Conservation (phyloP, 495 filamentous ascomycete genomes). For the Penicillium lagena region DNA sequence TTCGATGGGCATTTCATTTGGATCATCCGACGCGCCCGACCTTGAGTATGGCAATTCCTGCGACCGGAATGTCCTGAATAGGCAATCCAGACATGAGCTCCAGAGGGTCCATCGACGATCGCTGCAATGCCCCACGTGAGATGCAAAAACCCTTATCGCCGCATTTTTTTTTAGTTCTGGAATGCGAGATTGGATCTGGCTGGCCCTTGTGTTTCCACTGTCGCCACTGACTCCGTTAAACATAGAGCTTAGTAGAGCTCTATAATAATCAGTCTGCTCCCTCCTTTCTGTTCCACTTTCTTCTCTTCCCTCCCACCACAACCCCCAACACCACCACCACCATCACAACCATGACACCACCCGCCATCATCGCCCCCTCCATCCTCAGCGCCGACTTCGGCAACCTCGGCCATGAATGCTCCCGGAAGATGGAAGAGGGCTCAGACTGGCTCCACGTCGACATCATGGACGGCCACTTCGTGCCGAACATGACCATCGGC, state of each 20-base stretch:
- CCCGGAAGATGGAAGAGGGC: constrained; percentile 69
- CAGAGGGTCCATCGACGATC: too few relatives aligned
- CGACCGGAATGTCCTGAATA: too few relatives aligned
- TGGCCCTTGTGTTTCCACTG: neutral
- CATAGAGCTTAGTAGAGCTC: too few relatives aligned
- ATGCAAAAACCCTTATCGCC: neutral
- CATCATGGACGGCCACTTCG: constrained; percentile 96
- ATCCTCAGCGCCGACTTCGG: constrained; percentile 96
- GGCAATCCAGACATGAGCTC: too few relatives aligned
- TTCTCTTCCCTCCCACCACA: neutral
- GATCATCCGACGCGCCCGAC: too few relatives aligned
- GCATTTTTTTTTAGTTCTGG: constrained; percentile 1
- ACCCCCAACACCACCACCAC: neutral
- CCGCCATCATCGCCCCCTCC: constrained; percentile 92
- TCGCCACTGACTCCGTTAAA: too few relatives aligned
- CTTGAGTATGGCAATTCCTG: too few relatives aligned
- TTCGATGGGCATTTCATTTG: too few relatives aligned
- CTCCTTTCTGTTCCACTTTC: constrained; percentile 1
- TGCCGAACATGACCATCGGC: constrained; percentile 96
- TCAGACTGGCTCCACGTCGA: constrained; percentile 77
- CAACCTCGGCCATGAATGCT: constrained; percentile 76
- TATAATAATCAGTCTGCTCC: neutral
- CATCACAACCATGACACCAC: constrained; percentile 61
- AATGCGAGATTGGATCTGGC: neutral
- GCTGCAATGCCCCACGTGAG: too few relatives aligned